These are phyloP conservation scores for Puccinia coronata DNA, from an alignment of 1,284 basidiomycete species.

Conservation along the genomic window DNA sequence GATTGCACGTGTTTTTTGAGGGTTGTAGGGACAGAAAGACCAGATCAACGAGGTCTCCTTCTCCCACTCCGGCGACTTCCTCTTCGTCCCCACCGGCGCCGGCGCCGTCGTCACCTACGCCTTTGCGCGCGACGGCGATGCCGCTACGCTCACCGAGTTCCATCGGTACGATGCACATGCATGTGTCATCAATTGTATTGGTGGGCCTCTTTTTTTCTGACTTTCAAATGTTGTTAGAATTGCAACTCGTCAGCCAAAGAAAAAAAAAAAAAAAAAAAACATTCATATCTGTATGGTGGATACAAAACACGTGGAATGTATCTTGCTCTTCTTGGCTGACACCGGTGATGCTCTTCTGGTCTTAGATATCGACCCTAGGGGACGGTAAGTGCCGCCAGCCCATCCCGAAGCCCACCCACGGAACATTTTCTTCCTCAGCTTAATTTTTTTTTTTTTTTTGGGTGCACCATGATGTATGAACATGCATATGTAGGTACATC, in stretches of 20 bases:
- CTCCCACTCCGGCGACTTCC: conserved; percentile 32
- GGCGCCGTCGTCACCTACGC: conserved; percentile 29
- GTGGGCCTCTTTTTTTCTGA: neutral
- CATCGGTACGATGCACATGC: conserved; percentile 34
- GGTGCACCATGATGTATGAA: too few species aligned
- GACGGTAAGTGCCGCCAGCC: neutral
- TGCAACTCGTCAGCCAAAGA: too few species aligned
- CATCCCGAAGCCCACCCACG: neutral
- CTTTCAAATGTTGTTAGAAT: too few species aligned
- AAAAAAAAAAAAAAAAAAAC: neutral
- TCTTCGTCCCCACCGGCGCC: conserved; percentile 32
- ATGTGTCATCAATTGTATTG: conserved; percentile 32
- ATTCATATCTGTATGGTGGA: neutral
- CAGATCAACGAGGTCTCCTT: conserved; percentile 38
- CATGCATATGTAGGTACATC: conserved; percentile 8
- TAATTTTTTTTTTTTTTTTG: too few species aligned
- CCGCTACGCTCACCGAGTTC: conserved; percentile 22
- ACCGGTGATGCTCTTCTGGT: too few species aligned
- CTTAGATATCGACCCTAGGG: conserved; percentile 33
- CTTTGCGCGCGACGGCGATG: conserved; percentile 2
- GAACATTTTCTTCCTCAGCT: too few species aligned
- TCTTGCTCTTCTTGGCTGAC: too few species aligned
- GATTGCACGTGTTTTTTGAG: neutral
- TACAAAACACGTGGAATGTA: too few species aligned
- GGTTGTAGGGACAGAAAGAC: conserved; percentile 34